Conservation (phyloP, 2,329 filamentous ascomycete genomes). For the Xylogone sp. region DNA sequence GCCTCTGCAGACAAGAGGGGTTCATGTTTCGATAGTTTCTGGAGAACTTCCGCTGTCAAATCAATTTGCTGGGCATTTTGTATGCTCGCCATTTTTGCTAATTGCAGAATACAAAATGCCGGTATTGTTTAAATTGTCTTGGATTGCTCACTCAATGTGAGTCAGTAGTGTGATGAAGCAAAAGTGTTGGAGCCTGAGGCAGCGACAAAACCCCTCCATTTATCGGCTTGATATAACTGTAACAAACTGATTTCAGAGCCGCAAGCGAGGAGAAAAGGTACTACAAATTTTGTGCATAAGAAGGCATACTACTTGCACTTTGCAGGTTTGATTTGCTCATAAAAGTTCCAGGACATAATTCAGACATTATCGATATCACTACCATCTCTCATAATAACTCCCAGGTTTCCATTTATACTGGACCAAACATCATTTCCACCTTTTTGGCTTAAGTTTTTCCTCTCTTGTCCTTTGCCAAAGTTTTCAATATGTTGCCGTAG, state of each 20-base stretch:
- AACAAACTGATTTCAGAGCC: no score
- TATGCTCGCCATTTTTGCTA: conserved; percentile 38
- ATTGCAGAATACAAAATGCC: background rate
- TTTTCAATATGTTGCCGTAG: conserved; percentile 41
- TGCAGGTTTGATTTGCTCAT: no score
- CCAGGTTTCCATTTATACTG: conserved; percentile 25
- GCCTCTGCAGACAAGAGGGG: conserved; percentile 65
- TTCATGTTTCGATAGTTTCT: conserved; percentile 59
- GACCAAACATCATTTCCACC: conserved; percentile 24
- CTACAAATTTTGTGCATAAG: no score
- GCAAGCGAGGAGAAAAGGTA: no score
- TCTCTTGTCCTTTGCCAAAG: background rate
- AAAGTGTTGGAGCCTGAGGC: background rate
- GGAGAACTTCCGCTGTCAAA: conserved; percentile 61
- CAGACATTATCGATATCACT: background rate
- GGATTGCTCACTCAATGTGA: background rate
- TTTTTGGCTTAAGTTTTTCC: conserved; percentile 1
- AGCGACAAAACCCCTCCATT: no score
- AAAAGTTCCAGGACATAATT: background rate
- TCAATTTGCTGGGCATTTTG: conserved; percentile 41
- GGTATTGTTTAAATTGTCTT: background rate
- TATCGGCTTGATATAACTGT: no score
- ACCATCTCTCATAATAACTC: conserved; percentile 9
- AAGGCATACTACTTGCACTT: no score
- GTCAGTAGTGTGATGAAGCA: background rate